Percentiles rank a stretch among this genome's conserved stretches.
Evolutionary conservation across 495 filamentous ascomycete genomes (phyloP).

Genomic region (Podospora comata): DNA sequence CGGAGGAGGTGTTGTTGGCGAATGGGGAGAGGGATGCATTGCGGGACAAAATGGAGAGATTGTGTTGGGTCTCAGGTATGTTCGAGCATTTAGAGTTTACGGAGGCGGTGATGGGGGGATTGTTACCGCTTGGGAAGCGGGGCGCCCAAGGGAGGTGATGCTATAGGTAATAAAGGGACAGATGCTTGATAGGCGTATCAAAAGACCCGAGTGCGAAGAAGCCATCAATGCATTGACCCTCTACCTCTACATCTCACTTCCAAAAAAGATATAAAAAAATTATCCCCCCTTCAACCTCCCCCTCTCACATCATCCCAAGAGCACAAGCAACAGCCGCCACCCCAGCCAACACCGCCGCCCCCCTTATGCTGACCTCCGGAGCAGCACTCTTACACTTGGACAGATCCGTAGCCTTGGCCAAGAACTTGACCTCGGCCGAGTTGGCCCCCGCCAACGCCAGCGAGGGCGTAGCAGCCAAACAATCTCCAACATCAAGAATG

Average conservation of each 20-base stretch:
- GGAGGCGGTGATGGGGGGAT: background rate
- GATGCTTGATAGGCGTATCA: no score
- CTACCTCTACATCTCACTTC: no score
- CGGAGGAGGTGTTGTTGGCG: conserved; percentile 1
- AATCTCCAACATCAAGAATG: background rate
- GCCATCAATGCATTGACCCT: no score
- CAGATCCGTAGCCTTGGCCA: background rate
- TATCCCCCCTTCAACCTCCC: no score
- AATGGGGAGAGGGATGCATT: background rate
- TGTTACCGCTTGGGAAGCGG: background rate
- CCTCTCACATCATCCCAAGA: background rate
- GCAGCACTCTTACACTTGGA: background rate
- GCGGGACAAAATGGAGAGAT: conserved; percentile 6
- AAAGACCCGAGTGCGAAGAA: no score
- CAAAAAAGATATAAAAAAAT: no score
- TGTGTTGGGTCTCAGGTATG: background rate
- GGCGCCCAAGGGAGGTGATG: background rate
- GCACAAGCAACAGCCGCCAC: background rate
- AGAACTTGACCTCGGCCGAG: background rate
- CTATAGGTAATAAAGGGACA: no score
- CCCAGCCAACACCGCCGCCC: background rate
- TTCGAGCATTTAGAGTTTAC: conserved; percentile 7
- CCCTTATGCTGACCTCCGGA: background rate
- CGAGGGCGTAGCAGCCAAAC: background rate
- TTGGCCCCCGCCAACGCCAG: background rate